Percentiles rank a stretch among this genome's conserved stretches.
Conservation (phyloP, 2,329 filamentous ascomycete species). For the Aspergillus novoparasiticus region DNA sequence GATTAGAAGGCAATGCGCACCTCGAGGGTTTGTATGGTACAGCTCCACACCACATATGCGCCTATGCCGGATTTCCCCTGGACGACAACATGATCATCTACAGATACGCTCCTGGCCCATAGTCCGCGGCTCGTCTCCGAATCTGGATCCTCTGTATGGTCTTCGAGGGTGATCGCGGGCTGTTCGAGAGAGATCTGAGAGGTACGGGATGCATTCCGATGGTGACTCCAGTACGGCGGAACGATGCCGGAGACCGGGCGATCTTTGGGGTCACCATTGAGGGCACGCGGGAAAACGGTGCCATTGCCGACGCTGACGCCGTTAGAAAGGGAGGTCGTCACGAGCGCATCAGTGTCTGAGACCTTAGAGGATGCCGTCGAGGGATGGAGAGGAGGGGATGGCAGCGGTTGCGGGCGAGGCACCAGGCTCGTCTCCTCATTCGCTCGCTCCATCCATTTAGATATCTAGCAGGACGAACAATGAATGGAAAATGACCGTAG, state of each 20-base stretch:
- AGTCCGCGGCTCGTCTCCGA: constrained; percentile 60
- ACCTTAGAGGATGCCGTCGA: constrained; percentile 9
- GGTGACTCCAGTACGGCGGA: constrained; percentile 51
- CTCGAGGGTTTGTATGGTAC: constrained; percentile 80
- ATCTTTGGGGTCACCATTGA: constrained; percentile 24
- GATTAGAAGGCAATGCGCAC: constrained; percentile 52
- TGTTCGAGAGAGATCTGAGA: constrained; percentile 43
- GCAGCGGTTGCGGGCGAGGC: constrained; percentile 30
- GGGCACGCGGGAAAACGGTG: constrained; percentile 15
- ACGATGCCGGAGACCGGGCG: constrained; percentile 36
- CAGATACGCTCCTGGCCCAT: constrained; percentile 64
- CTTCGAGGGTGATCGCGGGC: constrained; percentile 62
- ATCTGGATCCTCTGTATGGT: constrained; percentile 62
- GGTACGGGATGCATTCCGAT: constrained; percentile 43
- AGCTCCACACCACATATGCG: constrained; percentile 96
- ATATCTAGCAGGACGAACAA: constrained; percentile 19
- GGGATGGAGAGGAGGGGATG: constrained; percentile 23
- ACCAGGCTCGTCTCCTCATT: constrained; percentile 40
- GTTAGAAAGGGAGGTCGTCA: constrained; percentile 13
- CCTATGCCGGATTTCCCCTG: constrained; percentile 65
- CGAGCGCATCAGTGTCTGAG: constrained; percentile 12
- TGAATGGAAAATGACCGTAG: constrained; percentile 4
- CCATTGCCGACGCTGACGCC: constrained; percentile 15
- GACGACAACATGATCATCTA: constrained; percentile 65
- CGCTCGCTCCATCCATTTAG: constrained; percentile 47